Percentiles rank a stretch among this genome's conserved stretches.
Evolutionary conservation across 495 filamentous ascomycete species (phyloP).

Genomic region (Tuber umbilicatum): DNA sequence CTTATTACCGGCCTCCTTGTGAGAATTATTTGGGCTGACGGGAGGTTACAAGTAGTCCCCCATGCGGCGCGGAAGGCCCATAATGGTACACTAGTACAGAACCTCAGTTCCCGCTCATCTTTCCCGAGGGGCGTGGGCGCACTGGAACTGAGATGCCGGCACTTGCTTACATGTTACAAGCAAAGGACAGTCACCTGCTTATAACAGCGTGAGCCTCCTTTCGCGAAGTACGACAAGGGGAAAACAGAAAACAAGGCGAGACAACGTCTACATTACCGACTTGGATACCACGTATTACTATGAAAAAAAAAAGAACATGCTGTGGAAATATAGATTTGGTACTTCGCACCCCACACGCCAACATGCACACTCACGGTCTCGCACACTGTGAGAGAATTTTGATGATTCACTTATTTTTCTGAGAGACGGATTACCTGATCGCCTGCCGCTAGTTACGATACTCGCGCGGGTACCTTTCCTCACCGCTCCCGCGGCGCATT

Average conservation of each 20-base stretch:
- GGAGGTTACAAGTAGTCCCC: neutral
- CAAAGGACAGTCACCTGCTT: neutral
- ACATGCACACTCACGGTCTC: neutral
- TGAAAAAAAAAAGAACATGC: neutral
- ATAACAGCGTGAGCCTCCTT: neutral
- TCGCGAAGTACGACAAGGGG: neutral
- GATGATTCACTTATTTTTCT: neutral
- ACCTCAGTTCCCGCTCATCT: neutral
- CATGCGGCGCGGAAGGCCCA: neutral
- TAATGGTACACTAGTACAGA: neutral
- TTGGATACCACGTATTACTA: neutral
- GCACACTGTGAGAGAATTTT: neutral
- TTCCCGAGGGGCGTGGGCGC: neutral
- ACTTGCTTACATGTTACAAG: neutral
- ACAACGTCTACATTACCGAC: neutral
- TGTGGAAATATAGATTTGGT: neutral
- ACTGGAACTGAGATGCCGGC: neutral
- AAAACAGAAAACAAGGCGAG: neutral
- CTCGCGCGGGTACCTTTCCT: neutral
- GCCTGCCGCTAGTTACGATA: neutral
- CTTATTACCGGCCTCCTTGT: too few species aligned
- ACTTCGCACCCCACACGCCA: neutral
- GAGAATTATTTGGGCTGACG: neutral
- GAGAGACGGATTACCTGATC: neutral
- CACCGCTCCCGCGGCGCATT: neutral